Conservation (phyloP, 306 rosid genomes). For the Lathyrus oleraceus region DNA sequence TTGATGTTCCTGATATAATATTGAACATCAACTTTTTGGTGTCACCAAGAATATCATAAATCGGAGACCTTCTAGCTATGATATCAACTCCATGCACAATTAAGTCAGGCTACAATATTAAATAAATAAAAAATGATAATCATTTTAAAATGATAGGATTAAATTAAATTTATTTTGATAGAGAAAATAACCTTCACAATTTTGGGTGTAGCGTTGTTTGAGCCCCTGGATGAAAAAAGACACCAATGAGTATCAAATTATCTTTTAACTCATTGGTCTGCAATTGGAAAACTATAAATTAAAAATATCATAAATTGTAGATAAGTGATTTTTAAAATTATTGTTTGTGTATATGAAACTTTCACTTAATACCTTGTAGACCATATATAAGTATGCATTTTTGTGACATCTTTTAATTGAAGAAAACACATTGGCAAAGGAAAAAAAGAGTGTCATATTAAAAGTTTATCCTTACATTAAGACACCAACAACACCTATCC, state of each 20-base stretch:
- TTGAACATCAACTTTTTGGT: not conserved
- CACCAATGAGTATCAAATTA: conserved; percentile 24
- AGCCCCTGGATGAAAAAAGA: not conserved
- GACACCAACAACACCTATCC: too few species aligned
- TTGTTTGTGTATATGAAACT: not conserved
- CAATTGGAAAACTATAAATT: not conserved
- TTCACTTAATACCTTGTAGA: conserved; percentile 30
- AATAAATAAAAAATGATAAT: not conserved
- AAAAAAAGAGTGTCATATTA: too few species aligned
- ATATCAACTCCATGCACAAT: conserved; percentile 45
- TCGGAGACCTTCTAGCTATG: conserved; percentile 42
- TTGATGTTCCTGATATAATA: conserved; percentile 36
- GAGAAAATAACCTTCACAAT: not conserved
- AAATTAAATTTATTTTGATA: not conserved
- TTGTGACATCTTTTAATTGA: not conserved
- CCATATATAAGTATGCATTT: conserved; percentile 4
- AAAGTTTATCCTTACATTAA: too few species aligned
- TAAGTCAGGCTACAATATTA: conserved; percentile 42
- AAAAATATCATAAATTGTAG: not conserved
- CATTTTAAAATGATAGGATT: not conserved
- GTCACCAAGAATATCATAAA: not conserved
- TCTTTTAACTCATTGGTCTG: too few species aligned
- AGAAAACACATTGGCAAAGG: not conserved
- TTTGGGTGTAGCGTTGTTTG: not conserved
- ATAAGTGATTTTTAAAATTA: not conserved